Conservation (phyloP, 139 green algal genomes). For the Edaphochlamys debaryana region DNA sequence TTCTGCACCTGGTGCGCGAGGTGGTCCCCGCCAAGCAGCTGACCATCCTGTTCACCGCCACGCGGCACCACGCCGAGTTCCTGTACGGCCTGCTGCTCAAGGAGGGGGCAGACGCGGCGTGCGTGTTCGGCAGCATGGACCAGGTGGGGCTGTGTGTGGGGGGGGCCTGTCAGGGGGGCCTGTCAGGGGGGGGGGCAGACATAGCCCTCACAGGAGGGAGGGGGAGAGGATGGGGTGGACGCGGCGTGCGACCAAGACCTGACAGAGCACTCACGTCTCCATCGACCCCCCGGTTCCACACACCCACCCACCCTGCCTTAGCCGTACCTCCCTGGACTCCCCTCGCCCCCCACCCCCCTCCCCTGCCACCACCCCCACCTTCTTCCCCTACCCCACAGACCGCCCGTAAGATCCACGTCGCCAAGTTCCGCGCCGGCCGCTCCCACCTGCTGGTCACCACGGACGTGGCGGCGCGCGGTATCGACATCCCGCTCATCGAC, state of each 20-base stretch:
- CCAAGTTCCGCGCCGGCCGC: constrained; percentile 83
- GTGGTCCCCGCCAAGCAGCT: constrained; percentile 75
- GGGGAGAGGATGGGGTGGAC: no score
- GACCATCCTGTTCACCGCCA: constrained; percentile 92
- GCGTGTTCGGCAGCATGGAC: constrained; percentile 96
- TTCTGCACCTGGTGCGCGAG: constrained; percentile 91
- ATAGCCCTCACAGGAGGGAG: no score
- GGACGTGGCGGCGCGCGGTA: constrained; percentile 96
- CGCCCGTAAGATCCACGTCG: constrained; percentile 94
- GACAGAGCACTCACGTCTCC: no score
- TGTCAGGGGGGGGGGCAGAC: no score
- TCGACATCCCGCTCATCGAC: constrained; percentile 98
- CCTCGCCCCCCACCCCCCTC: no score
- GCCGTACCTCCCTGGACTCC: no score
- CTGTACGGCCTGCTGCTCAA: constrained; percentile 79
- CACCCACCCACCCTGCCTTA: no score
- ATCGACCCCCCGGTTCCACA: no score
- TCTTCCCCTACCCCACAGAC: constrained; percentile 63
- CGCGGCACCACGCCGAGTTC: constrained; percentile 96
- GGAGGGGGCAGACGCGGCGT: constrained; percentile 73
- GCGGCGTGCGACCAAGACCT: no score
- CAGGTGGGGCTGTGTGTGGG: constrained; percentile 62
- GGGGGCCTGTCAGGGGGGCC: no score
- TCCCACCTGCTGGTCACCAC: constrained; percentile 91
- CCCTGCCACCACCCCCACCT: not conserved